Evolutionary conservation across 768 basidiomycete genomes (phyloP).

Genomic region (Cyclocybe cylindracea): DNA sequence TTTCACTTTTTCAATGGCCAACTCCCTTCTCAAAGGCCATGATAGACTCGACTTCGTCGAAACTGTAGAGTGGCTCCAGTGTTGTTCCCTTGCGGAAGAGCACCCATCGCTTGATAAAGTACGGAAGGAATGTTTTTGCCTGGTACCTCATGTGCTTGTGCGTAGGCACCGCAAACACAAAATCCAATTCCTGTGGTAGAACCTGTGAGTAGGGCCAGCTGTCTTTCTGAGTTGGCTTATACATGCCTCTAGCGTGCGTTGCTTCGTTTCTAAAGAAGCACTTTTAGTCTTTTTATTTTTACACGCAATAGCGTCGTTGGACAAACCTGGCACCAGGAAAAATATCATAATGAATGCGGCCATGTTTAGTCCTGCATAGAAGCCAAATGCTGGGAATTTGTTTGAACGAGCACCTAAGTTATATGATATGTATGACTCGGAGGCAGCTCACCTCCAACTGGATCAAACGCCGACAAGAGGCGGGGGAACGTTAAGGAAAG

Average conservation of each 20-base stretch:
- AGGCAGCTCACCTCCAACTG: slow-evolving; percentile 51
- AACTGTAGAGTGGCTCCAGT: slow-evolving; percentile 47
- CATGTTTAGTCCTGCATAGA: slow-evolving; percentile 52
- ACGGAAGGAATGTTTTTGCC: slow-evolving; percentile 37
- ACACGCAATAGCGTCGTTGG: slow-evolving; percentile 1
- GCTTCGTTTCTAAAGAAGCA: slow-evolving; percentile 39
- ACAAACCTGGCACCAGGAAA: slow-evolving; percentile 46
- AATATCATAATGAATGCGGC: slow-evolving; percentile 53
- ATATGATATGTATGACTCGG: slow-evolving; percentile 17
- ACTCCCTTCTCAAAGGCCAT: slow-evolving; percentile 44
- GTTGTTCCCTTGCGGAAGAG: slow-evolving; percentile 32
- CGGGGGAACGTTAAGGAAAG: slow-evolving; percentile 61
- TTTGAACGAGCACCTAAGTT: not conserved
- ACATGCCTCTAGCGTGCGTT: slow-evolving; percentile 42
- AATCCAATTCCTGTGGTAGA: slow-evolving; percentile 33
- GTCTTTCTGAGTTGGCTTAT: not conserved
- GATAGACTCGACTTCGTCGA: slow-evolving; percentile 46
- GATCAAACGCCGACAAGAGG: slow-evolving; percentile 44
- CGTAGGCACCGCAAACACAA: slow-evolving; percentile 48
- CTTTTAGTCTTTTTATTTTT: not conserved
- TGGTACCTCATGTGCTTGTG: slow-evolving; percentile 43
- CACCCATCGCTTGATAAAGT: slow-evolving; percentile 45
- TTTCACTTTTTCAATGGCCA: slow-evolving; percentile 22
- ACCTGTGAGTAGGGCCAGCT: not conserved
- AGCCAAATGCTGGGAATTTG: slow-evolving; percentile 45